Percentiles rank a stretch among this genome's conserved stretches.
These are phyloP conservation scores for Apiospora hydei DNA, from an alignment of 2,329 filamentous ascomycete genomes.

Conservation along the genomic window DNA sequence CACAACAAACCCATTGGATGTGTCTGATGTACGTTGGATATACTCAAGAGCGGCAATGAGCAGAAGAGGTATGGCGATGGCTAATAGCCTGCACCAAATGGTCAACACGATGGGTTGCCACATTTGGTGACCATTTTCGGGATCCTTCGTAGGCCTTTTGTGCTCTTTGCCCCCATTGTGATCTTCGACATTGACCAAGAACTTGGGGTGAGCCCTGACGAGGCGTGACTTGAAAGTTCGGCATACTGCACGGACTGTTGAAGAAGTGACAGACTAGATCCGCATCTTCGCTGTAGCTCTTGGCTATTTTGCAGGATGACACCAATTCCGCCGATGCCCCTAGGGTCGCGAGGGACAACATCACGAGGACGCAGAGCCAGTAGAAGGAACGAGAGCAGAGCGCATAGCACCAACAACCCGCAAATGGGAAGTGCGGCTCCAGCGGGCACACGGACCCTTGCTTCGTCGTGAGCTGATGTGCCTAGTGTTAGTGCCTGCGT, in stretches of 20 bases:
- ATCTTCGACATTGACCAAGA: background rate
- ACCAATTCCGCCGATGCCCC: slow-evolving; percentile 24
- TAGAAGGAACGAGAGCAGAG: background rate
- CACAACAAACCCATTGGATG: background rate
- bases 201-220: background rate
- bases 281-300: slow-evolving; percentile 6
- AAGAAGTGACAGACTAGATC: background rate
- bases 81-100: background rate
- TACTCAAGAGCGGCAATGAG: slow-evolving; percentile 23
- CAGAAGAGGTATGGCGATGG: slow-evolving; percentile 2
- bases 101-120: slow-evolving; percentile 17
- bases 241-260: background rate
- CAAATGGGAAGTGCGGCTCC: background rate
- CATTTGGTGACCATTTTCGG: accelerated
- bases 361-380: background rate
- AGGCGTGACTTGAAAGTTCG: background rate
- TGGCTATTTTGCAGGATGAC: slow-evolving; percentile 1
- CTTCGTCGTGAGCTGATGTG: background rate
- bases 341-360: slow-evolving; percentile 24
- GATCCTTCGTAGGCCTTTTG: no score
- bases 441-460: background rate
- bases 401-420: slow-evolving; percentile 18
- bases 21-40: slow-evolving; percentile 21
- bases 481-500: background rate
- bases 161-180: background rate